phyloP scores from a whole-genome alignment of 768 basidiomycete species.

The Pleurotus cornucopiae region DNA sequence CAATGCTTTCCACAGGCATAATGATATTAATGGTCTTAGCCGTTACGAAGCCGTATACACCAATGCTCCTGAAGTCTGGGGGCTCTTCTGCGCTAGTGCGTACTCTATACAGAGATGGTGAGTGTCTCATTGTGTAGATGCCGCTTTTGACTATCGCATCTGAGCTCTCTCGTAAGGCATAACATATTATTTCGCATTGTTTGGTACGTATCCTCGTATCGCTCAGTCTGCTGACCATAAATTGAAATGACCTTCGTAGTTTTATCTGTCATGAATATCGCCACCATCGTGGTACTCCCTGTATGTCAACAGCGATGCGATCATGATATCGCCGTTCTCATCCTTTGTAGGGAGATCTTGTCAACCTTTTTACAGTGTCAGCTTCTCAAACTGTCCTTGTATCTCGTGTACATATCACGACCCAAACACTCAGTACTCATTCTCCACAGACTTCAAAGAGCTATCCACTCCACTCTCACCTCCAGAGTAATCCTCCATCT shows the following conservation, averaged over 20 bases:
- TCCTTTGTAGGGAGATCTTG: neutral
- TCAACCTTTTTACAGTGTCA: neutral
- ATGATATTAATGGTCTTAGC: neutral
- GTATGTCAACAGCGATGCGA: neutral
- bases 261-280: neutral
- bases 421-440: neutral
- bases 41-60: neutral
- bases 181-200: neutral
- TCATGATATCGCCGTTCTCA: neutral
- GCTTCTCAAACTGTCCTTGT: neutral
- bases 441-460: neutral
- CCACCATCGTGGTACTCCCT: neutral
- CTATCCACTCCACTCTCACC: neutral
- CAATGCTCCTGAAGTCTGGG: neutral
- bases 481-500: constrained; percentile 8
- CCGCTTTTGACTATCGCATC: neutral
- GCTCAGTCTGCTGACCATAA: too few species aligned
- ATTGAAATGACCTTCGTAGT: too few species aligned
- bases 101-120: neutral
- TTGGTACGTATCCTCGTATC: neutral
- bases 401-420: neutral
- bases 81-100: neutral
- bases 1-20: neutral
- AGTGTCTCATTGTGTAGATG: neutral
- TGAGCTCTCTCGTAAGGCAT: neutral